phyloP scores from a whole-genome alignment of 257 asterid species.

The Salvia miltiorrhiza region DNA sequence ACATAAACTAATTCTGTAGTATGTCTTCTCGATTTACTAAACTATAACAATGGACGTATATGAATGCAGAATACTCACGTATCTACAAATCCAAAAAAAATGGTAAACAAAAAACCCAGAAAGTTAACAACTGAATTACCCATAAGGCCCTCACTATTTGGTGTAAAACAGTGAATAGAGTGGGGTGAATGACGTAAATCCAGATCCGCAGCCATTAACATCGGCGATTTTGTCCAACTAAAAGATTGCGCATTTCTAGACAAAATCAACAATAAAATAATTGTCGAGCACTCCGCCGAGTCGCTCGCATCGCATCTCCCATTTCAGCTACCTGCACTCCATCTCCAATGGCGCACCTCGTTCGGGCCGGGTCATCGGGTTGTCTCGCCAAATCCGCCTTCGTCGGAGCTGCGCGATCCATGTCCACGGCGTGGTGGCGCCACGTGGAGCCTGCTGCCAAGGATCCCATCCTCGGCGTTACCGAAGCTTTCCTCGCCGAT shows the following conservation, averaged over 20 bases:
- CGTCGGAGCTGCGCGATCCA: slow-evolving; percentile 54
- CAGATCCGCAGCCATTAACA: background rate
- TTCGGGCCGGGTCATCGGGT: slow-evolving; percentile 47
- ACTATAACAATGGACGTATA: too few relatives aligned
- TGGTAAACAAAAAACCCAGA: background rate
- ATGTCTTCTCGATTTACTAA: too few relatives aligned
- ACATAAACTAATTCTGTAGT: too few relatives aligned
- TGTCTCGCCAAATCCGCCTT: slow-evolving; percentile 25
- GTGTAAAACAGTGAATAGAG: too few relatives aligned
- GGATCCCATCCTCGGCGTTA: slow-evolving; percentile 98
- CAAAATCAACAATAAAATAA: slow-evolving; percentile 16
- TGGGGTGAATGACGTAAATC: background rate
- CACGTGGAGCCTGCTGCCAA: slow-evolving; percentile 93
- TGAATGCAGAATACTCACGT: too few relatives aligned
- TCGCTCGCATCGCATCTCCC: slow-evolving; percentile 9
- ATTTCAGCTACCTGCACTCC: background rate
- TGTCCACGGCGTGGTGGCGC: slow-evolving; percentile 81
- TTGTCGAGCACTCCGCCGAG: slow-evolving; percentile 14
- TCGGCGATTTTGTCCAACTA: slow-evolving; percentile 5
- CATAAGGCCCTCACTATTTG: background rate
- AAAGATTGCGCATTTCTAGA: slow-evolving; percentile 20
- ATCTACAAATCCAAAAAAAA: too few relatives aligned
- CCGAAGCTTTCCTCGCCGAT: slow-evolving; percentile 97
- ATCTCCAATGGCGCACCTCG: slow-evolving; percentile 45
- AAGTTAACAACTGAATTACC: background rate